Percentiles rank a stretch among this genome's conserved stretches.
These are phyloP conservation scores for Phoma sp. DNA, from an alignment of 2,329 filamentous ascomycete species.

Conservation along the genomic window DNA sequence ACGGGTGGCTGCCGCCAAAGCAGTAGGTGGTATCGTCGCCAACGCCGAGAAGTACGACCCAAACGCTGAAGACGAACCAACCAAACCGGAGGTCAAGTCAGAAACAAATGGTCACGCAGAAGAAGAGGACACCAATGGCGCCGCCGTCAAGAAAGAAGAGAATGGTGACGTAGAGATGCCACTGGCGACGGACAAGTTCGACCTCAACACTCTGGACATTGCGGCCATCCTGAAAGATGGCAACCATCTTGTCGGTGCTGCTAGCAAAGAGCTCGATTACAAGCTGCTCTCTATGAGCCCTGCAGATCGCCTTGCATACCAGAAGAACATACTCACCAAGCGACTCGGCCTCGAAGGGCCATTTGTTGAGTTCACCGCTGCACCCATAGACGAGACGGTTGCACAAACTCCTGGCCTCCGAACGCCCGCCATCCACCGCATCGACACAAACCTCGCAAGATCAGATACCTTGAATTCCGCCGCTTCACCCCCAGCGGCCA, in stretches of 20 bases:
- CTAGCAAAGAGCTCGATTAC: constrained; percentile 83
- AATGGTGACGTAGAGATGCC: constrained; percentile 53
- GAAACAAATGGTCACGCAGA: constrained; percentile 59
- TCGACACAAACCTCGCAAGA: constrained; percentile 59
- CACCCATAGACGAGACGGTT: constrained; percentile 65
- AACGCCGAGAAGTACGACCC: constrained; percentile 89
- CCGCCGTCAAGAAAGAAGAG: constrained; percentile 57
- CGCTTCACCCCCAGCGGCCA: constrained; percentile 54
- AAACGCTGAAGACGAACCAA: constrained; percentile 74
- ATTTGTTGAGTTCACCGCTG: constrained; percentile 84
- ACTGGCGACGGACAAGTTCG: constrained; percentile 67
- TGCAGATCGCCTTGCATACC: constrained; percentile 77
- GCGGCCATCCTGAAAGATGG: constrained; percentile 81
- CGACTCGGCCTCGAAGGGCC: constrained; percentile 85
- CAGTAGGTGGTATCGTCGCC: constrained; percentile 90
- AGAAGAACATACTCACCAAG: constrained; percentile 85
- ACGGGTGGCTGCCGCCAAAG: constrained; percentile 88
- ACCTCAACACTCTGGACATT: constrained; percentile 77
- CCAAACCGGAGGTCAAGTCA: constrained; percentile 59
- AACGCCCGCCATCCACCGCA: constrained; percentile 51
- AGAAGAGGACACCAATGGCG: constrained; percentile 58
- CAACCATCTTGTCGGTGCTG: constrained; percentile 80
- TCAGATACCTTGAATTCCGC: constrained; percentile 54
- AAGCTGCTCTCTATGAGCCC: constrained; percentile 82
- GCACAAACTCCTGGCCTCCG: constrained; percentile 47